phyloP scores from a whole-genome alignment of 2,329 filamentous ascomycete species.

The Cladophialophora carrionii region DNA sequence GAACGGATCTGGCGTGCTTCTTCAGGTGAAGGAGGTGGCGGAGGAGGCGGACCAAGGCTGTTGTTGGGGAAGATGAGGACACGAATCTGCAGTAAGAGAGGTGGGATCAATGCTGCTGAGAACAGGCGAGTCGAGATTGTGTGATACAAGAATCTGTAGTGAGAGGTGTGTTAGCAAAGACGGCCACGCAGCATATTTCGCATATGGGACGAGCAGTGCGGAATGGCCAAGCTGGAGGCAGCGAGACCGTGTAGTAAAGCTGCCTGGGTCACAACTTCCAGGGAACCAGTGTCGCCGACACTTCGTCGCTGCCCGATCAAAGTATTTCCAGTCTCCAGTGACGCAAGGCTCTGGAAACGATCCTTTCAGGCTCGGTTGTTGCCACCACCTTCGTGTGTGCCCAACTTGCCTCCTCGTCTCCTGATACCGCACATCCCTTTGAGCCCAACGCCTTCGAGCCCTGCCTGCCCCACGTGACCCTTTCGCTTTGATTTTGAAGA shows the following conservation, averaged over 20 bases:
- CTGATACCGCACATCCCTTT: slow-evolving; percentile 16
- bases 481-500: not conserved
- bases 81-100: slow-evolving; percentile 64
- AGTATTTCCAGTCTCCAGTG: slow-evolving; percentile 1
- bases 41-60: slow-evolving; percentile 39
- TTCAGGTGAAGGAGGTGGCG: slow-evolving; percentile 35
- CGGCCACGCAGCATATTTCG: not conserved
- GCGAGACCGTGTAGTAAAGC: not conserved
- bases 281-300: not conserved
- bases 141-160: slow-evolving; percentile 50
- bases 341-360: slow-evolving; percentile 11
- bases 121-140: slow-evolving; percentile 64
- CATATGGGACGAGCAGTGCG: not conserved
- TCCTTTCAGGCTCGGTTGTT: not conserved
- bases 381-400: slow-evolving; percentile 4
- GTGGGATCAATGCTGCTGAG: slow-evolving; percentile 66
- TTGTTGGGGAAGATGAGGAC: slow-evolving; percentile 78
- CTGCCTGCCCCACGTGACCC: slow-evolving; percentile 20
- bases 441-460: slow-evolving; percentile 17
- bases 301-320: not conserved
- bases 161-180: slow-evolving; percentile 20
- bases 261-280: not conserved
- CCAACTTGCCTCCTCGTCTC: slow-evolving; percentile 16
- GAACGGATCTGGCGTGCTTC: slow-evolving; percentile 45
- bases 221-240: not conserved